Conservation (phyloP, 2,329 filamentous ascomycete genomes). For the Fusarium torulosum region DNA sequence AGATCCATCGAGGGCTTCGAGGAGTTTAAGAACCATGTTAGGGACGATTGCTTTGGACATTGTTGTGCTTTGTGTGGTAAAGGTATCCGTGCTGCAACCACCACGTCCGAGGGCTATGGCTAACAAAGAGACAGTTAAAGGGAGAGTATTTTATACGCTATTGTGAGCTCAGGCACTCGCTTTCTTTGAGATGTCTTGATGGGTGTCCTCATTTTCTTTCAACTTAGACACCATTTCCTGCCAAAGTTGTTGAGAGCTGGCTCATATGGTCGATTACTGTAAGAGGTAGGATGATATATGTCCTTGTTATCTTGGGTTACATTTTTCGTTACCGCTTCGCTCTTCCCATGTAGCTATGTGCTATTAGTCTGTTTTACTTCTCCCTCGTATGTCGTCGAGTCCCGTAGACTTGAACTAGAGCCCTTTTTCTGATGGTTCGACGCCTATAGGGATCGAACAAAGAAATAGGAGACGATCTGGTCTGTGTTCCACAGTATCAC, state of each 20-base stretch:
- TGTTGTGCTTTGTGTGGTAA: not conserved
- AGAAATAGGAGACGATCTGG: not conserved
- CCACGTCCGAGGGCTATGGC: not conserved
- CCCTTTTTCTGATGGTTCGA: slow-evolving; percentile 1
- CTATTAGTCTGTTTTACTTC: not conserved
- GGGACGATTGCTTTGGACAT: not conserved
- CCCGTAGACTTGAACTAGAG: not conserved
- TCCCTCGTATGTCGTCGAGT: not conserved
- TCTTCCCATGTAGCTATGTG: not conserved
- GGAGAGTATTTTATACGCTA: not conserved
- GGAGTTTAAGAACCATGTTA: not conserved
- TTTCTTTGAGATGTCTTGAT: not conserved
- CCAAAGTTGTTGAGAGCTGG: too few relatives aligned
- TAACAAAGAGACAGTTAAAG: not conserved
- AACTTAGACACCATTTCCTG: too few relatives aligned
- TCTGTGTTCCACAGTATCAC: not conserved
- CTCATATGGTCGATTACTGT: too few relatives aligned
- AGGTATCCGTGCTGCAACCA: not conserved
- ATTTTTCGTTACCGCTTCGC: not conserved
- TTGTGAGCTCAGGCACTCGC: not conserved
- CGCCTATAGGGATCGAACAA: not conserved
- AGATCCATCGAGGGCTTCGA: not conserved
- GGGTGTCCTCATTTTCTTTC: too few relatives aligned
- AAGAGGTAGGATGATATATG: too few relatives aligned
- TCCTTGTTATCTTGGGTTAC: not conserved